phyloP scores from a whole-genome alignment of 305 asterid genomes.

The Rubia peregrina region DNA sequence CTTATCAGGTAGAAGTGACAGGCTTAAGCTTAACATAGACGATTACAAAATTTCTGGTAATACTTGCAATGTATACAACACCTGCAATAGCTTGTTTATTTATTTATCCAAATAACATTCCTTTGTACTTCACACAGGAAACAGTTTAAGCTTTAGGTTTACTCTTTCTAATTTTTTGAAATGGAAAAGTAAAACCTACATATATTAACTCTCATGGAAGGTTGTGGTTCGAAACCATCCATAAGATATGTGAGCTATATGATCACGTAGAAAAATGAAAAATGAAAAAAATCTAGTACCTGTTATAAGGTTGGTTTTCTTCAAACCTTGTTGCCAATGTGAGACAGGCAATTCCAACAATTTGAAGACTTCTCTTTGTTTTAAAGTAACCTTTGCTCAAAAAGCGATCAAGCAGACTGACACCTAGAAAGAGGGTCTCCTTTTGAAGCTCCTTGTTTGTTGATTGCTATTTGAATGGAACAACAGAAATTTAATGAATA shows the following conservation, averaged over 20 bases:
- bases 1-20: background rate
- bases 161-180: background rate
- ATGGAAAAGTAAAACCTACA: background rate
- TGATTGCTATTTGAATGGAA: constrained; percentile 52
- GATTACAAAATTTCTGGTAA: background rate
- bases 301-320: constrained; percentile 88
- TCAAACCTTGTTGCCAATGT: constrained; percentile 80
- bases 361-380: constrained; percentile 60
- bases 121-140: background rate
- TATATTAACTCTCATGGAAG: background rate
- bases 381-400: constrained; percentile 75
- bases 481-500: constrained; percentile 8
- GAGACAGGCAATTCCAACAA: constrained; percentile 90
- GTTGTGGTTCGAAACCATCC: background rate
- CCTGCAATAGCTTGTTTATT: background rate
- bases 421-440: constrained; percentile 89
- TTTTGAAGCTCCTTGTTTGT: constrained; percentile 55
- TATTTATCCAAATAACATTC: background rate
- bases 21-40: background rate
- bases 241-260: background rate
- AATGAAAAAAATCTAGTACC: constrained; percentile 23
- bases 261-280: background rate
- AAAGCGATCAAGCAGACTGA: constrained; percentile 72
- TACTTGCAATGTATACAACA: too few species aligned
- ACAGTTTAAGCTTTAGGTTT: background rate